Conservation (phyloP, 768 basidiomycete genomes). For the Russula compacta region DNA sequence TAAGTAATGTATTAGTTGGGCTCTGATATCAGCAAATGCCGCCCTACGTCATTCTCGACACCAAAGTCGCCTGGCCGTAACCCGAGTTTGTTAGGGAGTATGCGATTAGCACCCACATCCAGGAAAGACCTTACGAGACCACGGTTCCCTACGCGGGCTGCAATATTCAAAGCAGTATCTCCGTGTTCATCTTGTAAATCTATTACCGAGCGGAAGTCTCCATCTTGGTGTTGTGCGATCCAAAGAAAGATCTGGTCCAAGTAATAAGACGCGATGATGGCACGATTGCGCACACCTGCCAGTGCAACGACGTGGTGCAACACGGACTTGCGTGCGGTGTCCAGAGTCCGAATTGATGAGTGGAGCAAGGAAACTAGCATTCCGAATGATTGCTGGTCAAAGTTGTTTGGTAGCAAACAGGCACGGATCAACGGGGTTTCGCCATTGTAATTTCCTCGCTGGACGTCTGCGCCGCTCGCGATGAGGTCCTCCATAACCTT, state of each 20-base stretch:
- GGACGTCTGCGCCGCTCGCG: constrained; percentile 71
- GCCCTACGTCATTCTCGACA: constrained; percentile 75
- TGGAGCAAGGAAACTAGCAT: constrained; percentile 55
- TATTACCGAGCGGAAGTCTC: constrained; percentile 70
- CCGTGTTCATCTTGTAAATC: constrained; percentile 93
- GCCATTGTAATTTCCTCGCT: constrained; percentile 86
- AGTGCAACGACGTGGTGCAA: constrained; percentile 87
- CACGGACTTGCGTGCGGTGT: constrained; percentile 76
- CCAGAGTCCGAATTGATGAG: constrained; percentile 77
- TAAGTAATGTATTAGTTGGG: constrained; percentile 8
- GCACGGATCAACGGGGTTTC: constrained; percentile 94
- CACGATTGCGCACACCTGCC: constrained; percentile 86
- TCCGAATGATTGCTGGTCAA: constrained; percentile 68
- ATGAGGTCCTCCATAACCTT: constrained; percentile 63
- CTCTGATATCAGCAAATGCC: background rate
- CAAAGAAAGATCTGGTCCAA: constrained; percentile 82
- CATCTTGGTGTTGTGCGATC: constrained; percentile 70
- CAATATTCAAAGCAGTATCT: constrained; percentile 92
- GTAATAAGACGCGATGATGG: constrained; percentile 79
- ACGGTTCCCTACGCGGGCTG: constrained; percentile 86
- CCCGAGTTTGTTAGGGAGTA: constrained; percentile 86
- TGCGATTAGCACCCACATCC: constrained; percentile 88
- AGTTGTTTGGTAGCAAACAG: constrained; percentile 80
- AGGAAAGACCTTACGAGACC: constrained; percentile 78
- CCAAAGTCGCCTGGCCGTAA: constrained; percentile 92